Evolutionary conservation across 2,329 filamentous ascomycete genomes (phyloP).

Genomic region (Hymenoscyphus repandus): DNA sequence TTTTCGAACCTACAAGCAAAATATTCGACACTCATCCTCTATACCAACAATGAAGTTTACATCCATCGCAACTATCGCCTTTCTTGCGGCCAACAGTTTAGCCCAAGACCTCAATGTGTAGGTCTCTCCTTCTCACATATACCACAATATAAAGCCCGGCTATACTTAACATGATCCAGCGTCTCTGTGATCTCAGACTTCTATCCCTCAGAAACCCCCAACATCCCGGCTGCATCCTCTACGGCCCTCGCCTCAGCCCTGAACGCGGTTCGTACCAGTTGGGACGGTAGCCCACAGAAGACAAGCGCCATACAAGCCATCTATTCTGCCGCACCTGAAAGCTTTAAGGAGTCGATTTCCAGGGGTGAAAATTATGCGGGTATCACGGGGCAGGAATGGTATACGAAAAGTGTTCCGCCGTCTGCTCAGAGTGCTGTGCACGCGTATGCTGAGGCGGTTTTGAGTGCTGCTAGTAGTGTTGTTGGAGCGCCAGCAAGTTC

Average conservation of each 20-base stretch:
- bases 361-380: too few relatives aligned
- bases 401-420: constrained; percentile 18
- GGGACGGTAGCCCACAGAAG: too few relatives aligned
- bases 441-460: constrained; percentile 11
- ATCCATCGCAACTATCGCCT: not conserved
- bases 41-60: not conserved
- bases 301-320: too few relatives aligned
- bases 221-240: constrained; percentile 14
- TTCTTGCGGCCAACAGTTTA: not conserved
- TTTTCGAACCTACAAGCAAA: too few relatives aligned
- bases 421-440: constrained; percentile 16
- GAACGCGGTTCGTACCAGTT: too few relatives aligned
- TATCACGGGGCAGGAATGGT: constrained; percentile 12
- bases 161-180: too few relatives aligned
- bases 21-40: too few relatives aligned
- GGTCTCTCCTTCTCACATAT: not conserved
- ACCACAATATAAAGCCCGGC: too few relatives aligned
- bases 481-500: constrained; percentile 7
- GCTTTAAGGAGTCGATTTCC: too few relatives aligned
- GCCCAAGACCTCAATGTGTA: constrained; percentile 17
- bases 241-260: constrained; percentile 21
- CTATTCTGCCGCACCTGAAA: too few relatives aligned
- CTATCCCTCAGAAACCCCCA: constrained; percentile 15
- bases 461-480: constrained; percentile 17
- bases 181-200: constrained; percentile 18